phyloP scores from a whole-genome alignment of 1,284 basidiomycete species.

The Rhodotorula sp. region DNA sequence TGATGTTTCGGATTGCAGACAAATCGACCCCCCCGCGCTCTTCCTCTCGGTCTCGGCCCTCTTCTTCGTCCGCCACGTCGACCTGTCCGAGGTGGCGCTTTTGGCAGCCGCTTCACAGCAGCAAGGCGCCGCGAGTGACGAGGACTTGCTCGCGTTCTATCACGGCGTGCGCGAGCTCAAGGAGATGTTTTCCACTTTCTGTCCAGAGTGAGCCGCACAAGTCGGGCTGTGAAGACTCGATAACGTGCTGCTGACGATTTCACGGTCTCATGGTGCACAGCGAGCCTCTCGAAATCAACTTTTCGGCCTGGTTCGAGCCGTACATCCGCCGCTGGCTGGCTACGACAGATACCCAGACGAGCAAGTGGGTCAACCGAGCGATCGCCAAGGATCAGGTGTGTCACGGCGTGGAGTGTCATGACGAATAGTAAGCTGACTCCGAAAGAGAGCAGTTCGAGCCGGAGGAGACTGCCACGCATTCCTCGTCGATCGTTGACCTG shows the following conservation, averaged over 20 bases:
- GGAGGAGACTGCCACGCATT: slow-evolving; percentile 73
- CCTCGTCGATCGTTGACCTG: slow-evolving; percentile 92
- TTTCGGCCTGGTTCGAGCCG: slow-evolving; percentile 63
- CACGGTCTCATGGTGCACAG: slow-evolving; percentile 5
- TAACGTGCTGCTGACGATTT: neutral
- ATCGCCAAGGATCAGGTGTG: slow-evolving; percentile 79
- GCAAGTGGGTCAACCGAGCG: slow-evolving; percentile 91
- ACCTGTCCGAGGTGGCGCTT: slow-evolving; percentile 63
- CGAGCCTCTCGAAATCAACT: slow-evolving; percentile 35
- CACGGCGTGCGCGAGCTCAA: slow-evolving; percentile 68
- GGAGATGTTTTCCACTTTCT: slow-evolving; percentile 77
- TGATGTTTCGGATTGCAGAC: neutral
- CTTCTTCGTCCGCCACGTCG: slow-evolving; percentile 71
- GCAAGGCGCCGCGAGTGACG: slow-evolving; percentile 72
- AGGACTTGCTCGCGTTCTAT: slow-evolving; percentile 85
- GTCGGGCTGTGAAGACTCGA: neutral
- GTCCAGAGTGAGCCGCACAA: slow-evolving; percentile 60
- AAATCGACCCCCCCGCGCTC: slow-evolving; percentile 34
- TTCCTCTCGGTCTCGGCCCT: slow-evolving; percentile 75
- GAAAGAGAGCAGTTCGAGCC: slow-evolving; percentile 67
- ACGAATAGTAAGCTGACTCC: neutral
- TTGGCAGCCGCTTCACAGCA: slow-evolving; percentile 52
- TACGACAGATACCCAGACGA: slow-evolving; percentile 85
- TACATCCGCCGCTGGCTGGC: slow-evolving; percentile 86
- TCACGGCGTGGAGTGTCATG: slow-evolving; percentile 1